Evolutionary conservation across 1,139 yeast species (phyloP).

Genomic region (Chernovozyma sophiae-reginae): DNA sequence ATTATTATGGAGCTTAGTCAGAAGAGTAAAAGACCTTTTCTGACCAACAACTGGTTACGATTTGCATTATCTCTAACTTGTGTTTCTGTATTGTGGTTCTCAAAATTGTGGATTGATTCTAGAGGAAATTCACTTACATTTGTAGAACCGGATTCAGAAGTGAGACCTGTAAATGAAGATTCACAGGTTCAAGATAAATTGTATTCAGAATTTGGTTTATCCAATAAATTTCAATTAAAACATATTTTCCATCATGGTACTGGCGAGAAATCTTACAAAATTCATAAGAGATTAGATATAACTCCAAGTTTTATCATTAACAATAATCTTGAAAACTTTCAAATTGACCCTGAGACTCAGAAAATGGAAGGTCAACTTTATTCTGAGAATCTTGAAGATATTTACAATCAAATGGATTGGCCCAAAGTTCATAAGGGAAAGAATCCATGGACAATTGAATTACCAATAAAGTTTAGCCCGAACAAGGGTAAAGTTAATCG

Average conservation of each 20-base stretch:
- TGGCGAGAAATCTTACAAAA: conserved; percentile 26
- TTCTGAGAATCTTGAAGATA: conserved; percentile 21
- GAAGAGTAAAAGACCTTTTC: not conserved
- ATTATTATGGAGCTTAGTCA: not conserved
- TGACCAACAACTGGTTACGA: not conserved
- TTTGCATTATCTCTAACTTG: not conserved
- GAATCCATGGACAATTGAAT: conserved; percentile 42
- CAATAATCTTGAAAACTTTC: conserved; percentile 12
- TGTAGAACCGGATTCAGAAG: too few species aligned
- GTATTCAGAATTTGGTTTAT: too few species aligned
- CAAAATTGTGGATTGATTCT: not conserved
- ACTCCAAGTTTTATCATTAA: conserved; percentile 31
- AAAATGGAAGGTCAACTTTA: conserved; percentile 2
- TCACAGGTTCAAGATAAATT: too few species aligned
- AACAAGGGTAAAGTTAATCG: conserved; percentile 35
- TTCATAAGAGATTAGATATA: conserved; percentile 46
- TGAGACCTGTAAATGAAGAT: too few species aligned
- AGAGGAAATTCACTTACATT: too few species aligned
- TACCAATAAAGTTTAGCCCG: conserved; percentile 22
- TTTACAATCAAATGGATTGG: conserved; percentile 35
- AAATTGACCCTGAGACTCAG: conserved; percentile 2
- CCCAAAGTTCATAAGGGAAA: conserved; percentile 27
- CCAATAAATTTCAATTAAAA: conserved; percentile 16
- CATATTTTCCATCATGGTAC: conserved; percentile 55
- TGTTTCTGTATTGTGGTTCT: not conserved